phyloP scores from a whole-genome alignment of 768 basidiomycete species.

The Pholiota conissans region DNA sequence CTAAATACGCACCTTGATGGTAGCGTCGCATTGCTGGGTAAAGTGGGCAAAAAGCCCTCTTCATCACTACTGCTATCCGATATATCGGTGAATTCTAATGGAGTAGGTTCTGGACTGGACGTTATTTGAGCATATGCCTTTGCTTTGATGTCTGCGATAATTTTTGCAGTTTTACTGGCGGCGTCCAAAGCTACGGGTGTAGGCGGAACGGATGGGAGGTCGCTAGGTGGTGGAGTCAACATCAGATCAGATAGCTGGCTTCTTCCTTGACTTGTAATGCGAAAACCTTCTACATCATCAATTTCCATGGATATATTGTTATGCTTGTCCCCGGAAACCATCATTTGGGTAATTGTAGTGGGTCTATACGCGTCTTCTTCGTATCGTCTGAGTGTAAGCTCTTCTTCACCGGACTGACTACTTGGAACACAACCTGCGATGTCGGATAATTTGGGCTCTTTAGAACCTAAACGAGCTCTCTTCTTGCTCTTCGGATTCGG shows the following conservation, averaged over 20 bases:
- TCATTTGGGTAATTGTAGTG: neutral
- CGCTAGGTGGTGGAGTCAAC: conserved; percentile 24
- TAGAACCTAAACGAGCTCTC: conserved; percentile 38
- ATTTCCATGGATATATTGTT: neutral
- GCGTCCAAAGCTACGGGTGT: conserved; percentile 36
- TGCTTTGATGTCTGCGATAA: conserved; percentile 69
- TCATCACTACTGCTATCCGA: conserved; percentile 57
- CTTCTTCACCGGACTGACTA: conserved; percentile 68
- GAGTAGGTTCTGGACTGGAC: conserved; percentile 45
- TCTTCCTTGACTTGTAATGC: neutral
- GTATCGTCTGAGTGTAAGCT: conserved; percentile 35
- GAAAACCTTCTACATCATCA: neutral
- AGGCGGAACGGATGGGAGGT: conserved; percentile 22
- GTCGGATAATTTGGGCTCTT: conserved; percentile 17
- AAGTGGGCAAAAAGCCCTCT: conserved; percentile 27
- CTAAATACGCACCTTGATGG: conserved; percentile 14
- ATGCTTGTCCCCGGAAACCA: neutral
- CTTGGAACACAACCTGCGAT: conserved; percentile 49
- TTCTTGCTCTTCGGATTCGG: conserved; percentile 26
- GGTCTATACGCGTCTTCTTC: neutral
- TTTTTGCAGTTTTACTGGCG: conserved; percentile 48
- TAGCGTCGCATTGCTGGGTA: conserved; percentile 9
- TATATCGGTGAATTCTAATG: conserved; percentile 38
- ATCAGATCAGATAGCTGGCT: conserved; percentile 9
- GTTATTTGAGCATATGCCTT: conserved; percentile 47